These are phyloP conservation scores for Sporobolus alterniflorus DNA, from an alignment of 202 grass and related monocot genomes.

Conservation along the genomic window DNA sequence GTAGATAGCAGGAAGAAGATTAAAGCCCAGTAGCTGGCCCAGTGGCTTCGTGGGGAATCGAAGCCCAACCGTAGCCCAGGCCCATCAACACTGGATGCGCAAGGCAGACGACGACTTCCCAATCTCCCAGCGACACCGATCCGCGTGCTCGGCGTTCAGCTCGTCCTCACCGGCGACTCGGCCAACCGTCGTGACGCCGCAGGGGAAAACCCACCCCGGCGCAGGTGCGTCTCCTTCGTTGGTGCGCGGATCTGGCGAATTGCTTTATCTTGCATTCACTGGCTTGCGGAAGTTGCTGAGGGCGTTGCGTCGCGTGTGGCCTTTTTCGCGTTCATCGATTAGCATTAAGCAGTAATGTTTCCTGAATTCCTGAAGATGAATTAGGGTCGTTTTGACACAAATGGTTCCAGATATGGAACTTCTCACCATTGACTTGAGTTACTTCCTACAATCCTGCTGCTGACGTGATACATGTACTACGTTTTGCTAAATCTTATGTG, in stretches of 20 bases:
- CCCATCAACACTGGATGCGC: background rate
- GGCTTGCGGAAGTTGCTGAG: background rate
- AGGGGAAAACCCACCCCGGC: background rate
- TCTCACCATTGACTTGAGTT: background rate
- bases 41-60: background rate
- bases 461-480: background rate
- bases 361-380: background rate
- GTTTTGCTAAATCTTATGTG: background rate
- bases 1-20: too few relatives aligned
- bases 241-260: background rate
- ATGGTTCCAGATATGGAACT: background rate
- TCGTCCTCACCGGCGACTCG: background rate
- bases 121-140: background rate
- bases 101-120: background rate
- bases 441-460: background rate
- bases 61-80: background rate
- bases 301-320: too few relatives aligned
- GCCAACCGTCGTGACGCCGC: background rate
- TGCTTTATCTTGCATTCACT: background rate
- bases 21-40: background rate
- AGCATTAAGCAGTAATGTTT: background rate
- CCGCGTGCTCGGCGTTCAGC: background rate
- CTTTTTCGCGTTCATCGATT: background rate
- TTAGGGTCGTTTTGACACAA: background rate
- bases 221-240: conserved; percentile 18